Conservation (phyloP, 2,329 filamentous ascomycete species). For the Alternaria sp. region DNA sequence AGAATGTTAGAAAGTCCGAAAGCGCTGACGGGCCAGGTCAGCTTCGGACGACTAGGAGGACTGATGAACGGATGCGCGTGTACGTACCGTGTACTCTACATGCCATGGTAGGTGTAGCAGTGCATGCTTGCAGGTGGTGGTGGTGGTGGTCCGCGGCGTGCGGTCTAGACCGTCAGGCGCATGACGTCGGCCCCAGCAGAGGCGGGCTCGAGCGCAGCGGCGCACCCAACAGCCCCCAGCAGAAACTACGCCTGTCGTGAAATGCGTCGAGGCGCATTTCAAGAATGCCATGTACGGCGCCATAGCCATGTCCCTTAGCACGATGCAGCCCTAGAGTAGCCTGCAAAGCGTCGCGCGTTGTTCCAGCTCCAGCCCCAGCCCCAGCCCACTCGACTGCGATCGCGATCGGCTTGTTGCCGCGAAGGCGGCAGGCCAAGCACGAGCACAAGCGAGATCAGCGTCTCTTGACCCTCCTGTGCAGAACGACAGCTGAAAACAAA, state of each 20-base stretch:
- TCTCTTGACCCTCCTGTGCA: neutral
- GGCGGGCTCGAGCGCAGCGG: neutral
- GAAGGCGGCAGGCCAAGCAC: slow-evolving; percentile 2
- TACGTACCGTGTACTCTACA: neutral
- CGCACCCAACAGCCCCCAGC: slow-evolving; percentile 1
- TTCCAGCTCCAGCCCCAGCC: neutral
- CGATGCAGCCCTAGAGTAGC: neutral
- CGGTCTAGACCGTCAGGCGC: slow-evolving; percentile 12
- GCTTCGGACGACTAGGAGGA: neutral
- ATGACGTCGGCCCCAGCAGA: slow-evolving; percentile 3
- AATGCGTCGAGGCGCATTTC: slow-evolving; percentile 2
- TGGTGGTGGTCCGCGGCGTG: neutral
- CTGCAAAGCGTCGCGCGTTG: neutral
- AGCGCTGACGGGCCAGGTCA: neutral
- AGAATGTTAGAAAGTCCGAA: neutral
- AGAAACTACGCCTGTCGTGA: neutral
- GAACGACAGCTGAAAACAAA: slow-evolving; percentile 5
- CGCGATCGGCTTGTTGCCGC: slow-evolving; percentile 4
- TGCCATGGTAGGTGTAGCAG: too few relatives aligned
- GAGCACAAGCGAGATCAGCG: slow-evolving; percentile 9
- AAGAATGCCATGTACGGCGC: slow-evolving; percentile 15
- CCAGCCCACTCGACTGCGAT: neutral
- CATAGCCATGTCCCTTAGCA: slow-evolving; percentile 3
- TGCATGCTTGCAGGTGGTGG: neutral
- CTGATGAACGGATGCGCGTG: neutral